Conservation (phyloP, 2,329 filamentous ascomycete genomes). For the Apiospora kogelbergensis region DNA sequence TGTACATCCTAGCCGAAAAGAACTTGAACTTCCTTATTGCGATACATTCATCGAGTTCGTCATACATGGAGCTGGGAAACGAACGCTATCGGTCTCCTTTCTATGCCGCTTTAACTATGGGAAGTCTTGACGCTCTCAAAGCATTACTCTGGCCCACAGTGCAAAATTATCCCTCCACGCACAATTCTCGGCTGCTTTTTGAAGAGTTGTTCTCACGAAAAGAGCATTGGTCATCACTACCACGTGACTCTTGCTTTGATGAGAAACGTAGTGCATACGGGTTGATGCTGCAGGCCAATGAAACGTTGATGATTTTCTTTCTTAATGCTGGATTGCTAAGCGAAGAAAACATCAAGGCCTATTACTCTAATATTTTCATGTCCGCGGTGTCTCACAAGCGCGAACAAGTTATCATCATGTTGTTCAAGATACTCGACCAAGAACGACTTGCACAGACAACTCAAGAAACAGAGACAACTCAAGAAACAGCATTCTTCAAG, state of each 20-base stretch:
- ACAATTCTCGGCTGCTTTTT: neutral
- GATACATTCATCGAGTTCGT: neutral
- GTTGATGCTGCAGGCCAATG: neutral
- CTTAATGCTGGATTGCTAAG: neutral
- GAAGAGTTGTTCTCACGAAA: neutral
- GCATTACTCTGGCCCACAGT: neutral
- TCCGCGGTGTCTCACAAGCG: neutral
- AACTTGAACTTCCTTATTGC: neutral
- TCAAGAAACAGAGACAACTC: too few species aligned
- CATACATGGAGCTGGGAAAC: neutral
- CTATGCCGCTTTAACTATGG: neutral
- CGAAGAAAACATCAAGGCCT: neutral
- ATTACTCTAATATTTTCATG: neutral
- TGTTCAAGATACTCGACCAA: neutral
- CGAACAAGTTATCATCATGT: neutral
- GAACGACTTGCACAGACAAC: too few species aligned
- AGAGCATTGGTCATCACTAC: neutral
- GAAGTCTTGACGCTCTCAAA: neutral
- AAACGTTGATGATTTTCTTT: neutral
- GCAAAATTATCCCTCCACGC: neutral
- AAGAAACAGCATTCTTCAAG: too few species aligned
- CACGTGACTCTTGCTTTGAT: neutral
- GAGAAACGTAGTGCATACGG: neutral
- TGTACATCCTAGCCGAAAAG: constrained; percentile 18
- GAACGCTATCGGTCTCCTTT: neutral